Evolutionary conservation across 2,329 filamentous ascomycete genomes (phyloP).

Genomic region (Calonectria multiphialidica): DNA sequence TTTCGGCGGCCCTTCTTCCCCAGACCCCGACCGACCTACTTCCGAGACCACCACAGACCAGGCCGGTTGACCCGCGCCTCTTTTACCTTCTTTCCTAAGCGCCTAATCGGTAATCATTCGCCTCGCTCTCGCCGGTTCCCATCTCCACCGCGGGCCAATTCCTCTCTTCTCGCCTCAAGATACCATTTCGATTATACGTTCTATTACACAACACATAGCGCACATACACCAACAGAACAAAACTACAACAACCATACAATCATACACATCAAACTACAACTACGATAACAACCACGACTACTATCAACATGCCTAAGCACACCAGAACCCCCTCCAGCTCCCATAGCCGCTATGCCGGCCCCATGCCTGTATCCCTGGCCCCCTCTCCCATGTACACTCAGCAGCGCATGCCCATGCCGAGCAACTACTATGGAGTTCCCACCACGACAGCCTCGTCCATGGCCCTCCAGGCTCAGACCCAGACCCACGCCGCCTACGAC

Average conservation of each 20-base stretch:
- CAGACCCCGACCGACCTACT: constrained; percentile 32
- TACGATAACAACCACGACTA: constrained; percentile 20
- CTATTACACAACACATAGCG: constrained; percentile 9
- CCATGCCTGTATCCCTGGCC: constrained; percentile 54
- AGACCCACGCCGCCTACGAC: constrained; percentile 53
- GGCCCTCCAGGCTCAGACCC: constrained; percentile 49
- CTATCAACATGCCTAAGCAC: constrained; percentile 60
- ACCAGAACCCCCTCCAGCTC: constrained; percentile 53
- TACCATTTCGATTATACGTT: neutral
- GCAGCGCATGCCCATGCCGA: constrained; percentile 54
- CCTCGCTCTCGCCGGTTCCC: constrained; percentile 24
- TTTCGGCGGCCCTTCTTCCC: constrained; percentile 29
- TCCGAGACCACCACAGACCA: constrained; percentile 30
- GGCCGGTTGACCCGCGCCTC: constrained; percentile 44
- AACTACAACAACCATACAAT: constrained; percentile 10
- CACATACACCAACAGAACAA: constrained; percentile 20
- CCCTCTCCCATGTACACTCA: constrained; percentile 55
- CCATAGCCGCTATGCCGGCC: constrained; percentile 45
- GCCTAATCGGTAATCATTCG: constrained; percentile 44
- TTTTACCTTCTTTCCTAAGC: constrained; percentile 32
- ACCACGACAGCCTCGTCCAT: constrained; percentile 48
- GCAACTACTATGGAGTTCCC: constrained; percentile 55
- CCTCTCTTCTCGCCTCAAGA: neutral
- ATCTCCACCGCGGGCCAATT: neutral
- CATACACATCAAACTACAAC: constrained; percentile 9